phyloP scores from a whole-genome alignment of 208 protist genomes.

The Acanthamoeba healyi region DNA sequence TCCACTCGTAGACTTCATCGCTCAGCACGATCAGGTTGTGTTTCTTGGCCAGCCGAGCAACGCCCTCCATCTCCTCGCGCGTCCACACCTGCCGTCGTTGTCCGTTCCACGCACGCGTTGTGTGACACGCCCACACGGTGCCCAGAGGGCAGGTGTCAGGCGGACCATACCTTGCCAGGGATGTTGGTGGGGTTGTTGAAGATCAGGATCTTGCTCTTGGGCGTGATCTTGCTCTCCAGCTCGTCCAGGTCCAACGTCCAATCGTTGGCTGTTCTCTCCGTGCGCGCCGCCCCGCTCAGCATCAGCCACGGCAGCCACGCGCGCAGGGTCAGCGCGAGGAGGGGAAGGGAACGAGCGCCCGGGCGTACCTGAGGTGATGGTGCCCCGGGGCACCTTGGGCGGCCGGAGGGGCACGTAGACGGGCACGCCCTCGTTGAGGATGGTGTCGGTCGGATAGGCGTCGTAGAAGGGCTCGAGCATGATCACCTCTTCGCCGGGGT shows the following conservation, averaged over 20 bases:
- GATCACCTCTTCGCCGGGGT: constrained; percentile 94
- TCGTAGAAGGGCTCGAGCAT: constrained; percentile 96
- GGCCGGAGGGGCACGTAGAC: constrained; percentile 91
- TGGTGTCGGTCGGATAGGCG: constrained; percentile 87
- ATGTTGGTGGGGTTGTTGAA: constrained; percentile 96
- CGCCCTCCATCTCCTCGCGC: constrained; percentile 87
- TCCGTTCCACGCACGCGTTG: too few species aligned
- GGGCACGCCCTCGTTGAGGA: constrained; percentile 90
- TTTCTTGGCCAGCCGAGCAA: constrained; percentile 90
- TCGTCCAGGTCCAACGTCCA: constrained; percentile 84
- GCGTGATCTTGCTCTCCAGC: constrained; percentile 88
- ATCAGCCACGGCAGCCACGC: too few species aligned
- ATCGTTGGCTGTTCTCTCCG: constrained; percentile 40
- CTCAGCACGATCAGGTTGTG: constrained; percentile 80
- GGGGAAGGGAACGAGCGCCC: neutral
- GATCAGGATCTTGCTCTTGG: constrained; percentile 92
- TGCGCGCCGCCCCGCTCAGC: too few species aligned
- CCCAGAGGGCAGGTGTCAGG: too few species aligned
- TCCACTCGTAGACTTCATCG: constrained; percentile 92
- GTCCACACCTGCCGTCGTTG: constrained; percentile 64
- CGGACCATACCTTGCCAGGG: constrained; percentile 87
- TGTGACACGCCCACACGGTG: too few species aligned
- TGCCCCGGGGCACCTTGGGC: neutral
- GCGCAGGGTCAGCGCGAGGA: too few species aligned
- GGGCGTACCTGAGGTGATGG: constrained; percentile 21